Base-by-base conservation (phyloP, 441 rosid genomes). In the Theobroma grandiflorum region DNA sequence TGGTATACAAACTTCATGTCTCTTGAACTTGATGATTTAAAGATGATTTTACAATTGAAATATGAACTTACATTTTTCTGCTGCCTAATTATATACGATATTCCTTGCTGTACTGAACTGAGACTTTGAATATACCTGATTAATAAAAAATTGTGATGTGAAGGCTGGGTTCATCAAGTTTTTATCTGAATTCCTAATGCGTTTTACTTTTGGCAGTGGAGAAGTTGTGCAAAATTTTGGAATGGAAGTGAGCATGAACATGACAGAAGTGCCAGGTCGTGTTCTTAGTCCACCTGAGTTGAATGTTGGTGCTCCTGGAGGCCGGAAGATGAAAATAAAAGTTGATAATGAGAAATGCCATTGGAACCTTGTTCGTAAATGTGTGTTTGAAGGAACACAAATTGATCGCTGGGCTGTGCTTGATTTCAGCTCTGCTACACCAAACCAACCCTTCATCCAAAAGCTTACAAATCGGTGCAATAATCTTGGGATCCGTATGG, bases 201-300 rank as follows among this genome's bases (percentile, higher is more conserved):
- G 49, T 35, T 65, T 33, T 8, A 18, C 26, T 52, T 8, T 59
- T 77, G 61, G 52, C 86, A 86, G 88, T 69, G 86, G 88, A 62
- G 47, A 77, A 16, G 61, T 91, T 22, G 14, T 80, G 64, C 80
- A 18, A 18, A 94, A 92, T 64, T 94, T 95, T 59, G 95, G 95
- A n/a, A 75, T 91, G 81, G 81, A 88, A 78, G 94, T 93, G n/a
- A 85, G 86, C 80, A 79, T 73, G 75, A 78, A 72, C 77, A 93
- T 94, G 97, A 88, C 96, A n/a, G 55, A 58, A 42, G 93, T 93
- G 18, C 75, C 3, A 1, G 95, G 93, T 22, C 94, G 95, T 33
- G 91, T 95, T 12, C 88, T 93, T 59, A 83, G 84, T 69, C 92
- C 97, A 31, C 99, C 99, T 7, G 82, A 85, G 71, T 80, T 94